Percentiles rank a stretch among this genome's conserved stretches.
Conservation (phyloP, 1,284 basidiomycete genomes). For the Meira nashicola region DNA sequence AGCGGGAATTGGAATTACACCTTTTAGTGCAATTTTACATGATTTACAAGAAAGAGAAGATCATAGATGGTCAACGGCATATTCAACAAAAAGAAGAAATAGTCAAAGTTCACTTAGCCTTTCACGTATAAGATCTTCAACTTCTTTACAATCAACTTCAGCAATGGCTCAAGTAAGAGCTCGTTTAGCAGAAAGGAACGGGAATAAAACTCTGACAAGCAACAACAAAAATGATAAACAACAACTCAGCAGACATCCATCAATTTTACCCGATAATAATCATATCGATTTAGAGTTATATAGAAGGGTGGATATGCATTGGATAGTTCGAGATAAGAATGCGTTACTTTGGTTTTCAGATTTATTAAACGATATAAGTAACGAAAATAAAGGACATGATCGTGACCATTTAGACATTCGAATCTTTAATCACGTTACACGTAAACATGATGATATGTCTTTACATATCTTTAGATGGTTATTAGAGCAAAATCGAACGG, state of each 20-base stretch:
- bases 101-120: neutral
- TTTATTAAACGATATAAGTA: conserved; percentile 13
- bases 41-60: conserved; percentile 11
- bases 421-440: conserved; percentile 12
- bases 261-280: neutral
- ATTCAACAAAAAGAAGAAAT: neutral
- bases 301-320: conserved; percentile 1
- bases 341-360: conserved; percentile 15
- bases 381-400: neutral
- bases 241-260: neutral
- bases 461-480: conserved; percentile 14
- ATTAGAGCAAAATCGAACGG: conserved; percentile 8
- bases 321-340: conserved; percentile 14
- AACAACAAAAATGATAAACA: neutral
- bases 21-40: conserved; percentile 13
- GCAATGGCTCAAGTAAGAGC: neutral
- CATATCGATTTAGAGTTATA: neutral
- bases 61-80: conserved; percentile 3
- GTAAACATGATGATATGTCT: conserved; percentile 12
- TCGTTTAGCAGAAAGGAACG: neutral
- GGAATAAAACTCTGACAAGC: neutral
- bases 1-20: conserved; percentile 16
- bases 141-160: neutral
- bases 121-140: neutral
- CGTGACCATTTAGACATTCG: conserved; percentile 6